These are phyloP conservation scores for Xylariaceae sp. DNA, from an alignment of 2,329 filamentous ascomycete genomes.

Conservation along the genomic window DNA sequence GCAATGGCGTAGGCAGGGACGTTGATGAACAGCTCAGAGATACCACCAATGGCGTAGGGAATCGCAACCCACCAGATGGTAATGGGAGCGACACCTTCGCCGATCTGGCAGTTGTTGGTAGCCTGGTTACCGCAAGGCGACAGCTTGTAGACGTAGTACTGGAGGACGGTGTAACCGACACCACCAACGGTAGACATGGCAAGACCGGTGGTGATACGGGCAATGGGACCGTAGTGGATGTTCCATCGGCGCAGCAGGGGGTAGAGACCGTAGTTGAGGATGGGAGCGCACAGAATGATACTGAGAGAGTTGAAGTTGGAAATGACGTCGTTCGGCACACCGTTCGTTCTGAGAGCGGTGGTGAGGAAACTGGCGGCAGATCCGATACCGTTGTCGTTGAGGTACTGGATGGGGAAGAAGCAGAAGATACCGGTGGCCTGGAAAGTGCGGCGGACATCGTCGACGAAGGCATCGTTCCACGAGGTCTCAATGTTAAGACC, in stretches of 20 bases:
- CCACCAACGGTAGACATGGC: slow-evolving; percentile 44
- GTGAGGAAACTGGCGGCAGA: slow-evolving; percentile 43
- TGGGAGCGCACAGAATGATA: slow-evolving; percentile 42
- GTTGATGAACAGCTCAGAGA: slow-evolving; percentile 49
- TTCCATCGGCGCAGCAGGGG: slow-evolving; percentile 38
- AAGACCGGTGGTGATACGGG: slow-evolving; percentile 47
- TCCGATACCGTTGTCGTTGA: slow-evolving; percentile 48
- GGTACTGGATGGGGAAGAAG: slow-evolving; percentile 43
- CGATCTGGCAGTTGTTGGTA: slow-evolving; percentile 34
- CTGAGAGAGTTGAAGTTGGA: slow-evolving; percentile 46
- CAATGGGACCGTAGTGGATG: slow-evolving; percentile 44
- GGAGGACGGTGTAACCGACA: slow-evolving; percentile 38
- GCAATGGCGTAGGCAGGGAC: slow-evolving; percentile 49
- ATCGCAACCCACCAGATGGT: slow-evolving; percentile 55
- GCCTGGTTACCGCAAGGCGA: slow-evolving; percentile 40
- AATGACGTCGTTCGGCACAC: slow-evolving; percentile 47
- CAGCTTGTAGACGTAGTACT: slow-evolving; percentile 39
- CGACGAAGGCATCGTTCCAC: slow-evolving; percentile 64
- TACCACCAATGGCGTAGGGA: slow-evolving; percentile 45
- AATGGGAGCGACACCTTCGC: slow-evolving; percentile 38
- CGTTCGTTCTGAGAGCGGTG: slow-evolving; percentile 44
- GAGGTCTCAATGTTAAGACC: slow-evolving; percentile 36
- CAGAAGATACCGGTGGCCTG: slow-evolving; percentile 57
- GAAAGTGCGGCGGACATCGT: slow-evolving; percentile 57
- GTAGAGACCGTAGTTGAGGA: slow-evolving; percentile 46